Base-by-base conservation (phyloP, 2,329 filamentous ascomycete genomes). In the Annulohypoxylon truncatum region DNA sequence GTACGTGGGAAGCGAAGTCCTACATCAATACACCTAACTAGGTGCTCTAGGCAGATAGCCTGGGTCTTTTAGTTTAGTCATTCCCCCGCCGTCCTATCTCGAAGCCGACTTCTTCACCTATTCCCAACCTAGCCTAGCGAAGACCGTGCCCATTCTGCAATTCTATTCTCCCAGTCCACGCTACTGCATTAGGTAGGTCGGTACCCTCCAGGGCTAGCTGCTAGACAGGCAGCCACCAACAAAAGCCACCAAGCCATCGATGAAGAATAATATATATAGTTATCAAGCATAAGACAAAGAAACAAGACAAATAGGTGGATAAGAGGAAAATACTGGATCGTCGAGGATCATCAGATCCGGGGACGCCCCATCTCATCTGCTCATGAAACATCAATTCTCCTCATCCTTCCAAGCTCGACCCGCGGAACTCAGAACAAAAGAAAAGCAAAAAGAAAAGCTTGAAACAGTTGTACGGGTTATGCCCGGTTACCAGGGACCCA, bases 291-390 rank as follows among this genome's bases (percentile, higher is more conserved):
- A 4, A 38, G 35, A n/a, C 9, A 6, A 18, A 38, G 35, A 20
- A 40, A 15, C 1, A 53, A 46, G 40, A 52, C n/a, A n/a, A n/a
- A n/a, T n/a, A n/a, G n/a, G n/a, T n/a, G n/a, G n/a, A 28, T 31
- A 48, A 42, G 33, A 28, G 24, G 56, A 24, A 38, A 22, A 24
- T 22, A 53, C 7, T 28, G n/a, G 40, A 40, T 31, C 28, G 26
- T 29, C 12, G 12, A 46, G 29, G 60, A 57, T 57, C 53, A 63
- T 52, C 52, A 58, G 63, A 66, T 61, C 53, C 53, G 63, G 63
- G 63, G 63, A 65, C n/a, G 31, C 42, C 38, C 56, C 38, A 58
- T 48, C 33, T 46, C 29, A 56, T 66, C 47, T 48, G 35, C 42
- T 26, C 22, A 52, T 66, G 57, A 66, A 66, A 66, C 62, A 57